Percentiles rank a stretch among this genome's conserved stretches.
phyloP scores from a whole-genome alignment of 1,139 yeast genomes.

The Scheffersomyces titani region DNA sequence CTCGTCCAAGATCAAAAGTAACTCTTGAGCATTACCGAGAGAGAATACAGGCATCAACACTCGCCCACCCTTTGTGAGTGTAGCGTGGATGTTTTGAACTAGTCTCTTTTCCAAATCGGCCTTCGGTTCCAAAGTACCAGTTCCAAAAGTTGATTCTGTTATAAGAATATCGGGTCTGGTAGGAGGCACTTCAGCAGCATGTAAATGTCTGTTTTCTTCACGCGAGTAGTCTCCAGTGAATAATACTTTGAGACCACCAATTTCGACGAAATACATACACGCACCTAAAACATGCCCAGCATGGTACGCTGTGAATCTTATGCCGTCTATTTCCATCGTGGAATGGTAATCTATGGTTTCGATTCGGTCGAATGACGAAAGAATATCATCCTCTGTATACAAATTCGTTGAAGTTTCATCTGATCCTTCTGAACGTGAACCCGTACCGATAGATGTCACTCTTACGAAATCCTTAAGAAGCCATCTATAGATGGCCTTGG shows the following conservation, averaged over 20 bases:
- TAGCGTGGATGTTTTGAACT: constrained; percentile 80
- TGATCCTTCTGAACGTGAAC: constrained; percentile 25
- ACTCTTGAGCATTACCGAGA: constrained; percentile 93
- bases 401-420: constrained; percentile 45
- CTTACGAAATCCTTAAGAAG: constrained; percentile 89
- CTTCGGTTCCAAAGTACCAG: constrained; percentile 94
- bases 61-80: constrained; percentile 86
- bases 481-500: constrained; percentile 97
- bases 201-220: constrained; percentile 92
- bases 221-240: constrained; percentile 97
- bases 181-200: constrained; percentile 94
- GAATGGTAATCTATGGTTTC: constrained; percentile 96
- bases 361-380: constrained; percentile 82
- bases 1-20: constrained; percentile 85
- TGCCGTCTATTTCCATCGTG: constrained; percentile 90
- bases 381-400: constrained; percentile 88
- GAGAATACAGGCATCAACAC: constrained; percentile 95
- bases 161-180: constrained; percentile 85
- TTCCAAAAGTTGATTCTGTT: constrained; percentile 96
- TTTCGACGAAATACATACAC: constrained; percentile 94
- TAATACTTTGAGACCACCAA: constrained; percentile 85
- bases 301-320: constrained; percentile 94
- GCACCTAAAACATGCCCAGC: constrained; percentile 99
- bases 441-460: constrained; percentile 74
- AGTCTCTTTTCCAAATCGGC: constrained; percentile 79